Evolutionary conservation across 73 alveolate species (phyloP), one percentile per base, ranked within the genome.

Genomic region (Paramecium pentaurelia): DNA sequence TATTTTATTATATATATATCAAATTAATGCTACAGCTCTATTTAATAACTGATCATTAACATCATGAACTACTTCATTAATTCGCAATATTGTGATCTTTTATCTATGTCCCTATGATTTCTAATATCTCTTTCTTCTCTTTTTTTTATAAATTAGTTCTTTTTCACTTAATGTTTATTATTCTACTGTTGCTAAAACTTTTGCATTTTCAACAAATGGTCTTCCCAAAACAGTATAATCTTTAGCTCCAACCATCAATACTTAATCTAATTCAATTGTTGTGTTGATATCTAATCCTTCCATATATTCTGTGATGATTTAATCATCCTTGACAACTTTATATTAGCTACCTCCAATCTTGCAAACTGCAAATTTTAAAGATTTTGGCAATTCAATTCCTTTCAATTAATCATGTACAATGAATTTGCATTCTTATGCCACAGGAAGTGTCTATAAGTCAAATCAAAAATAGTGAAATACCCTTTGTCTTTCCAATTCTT

Each of bases 201-300:
- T 77, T 18, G 97, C 97, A 45, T 93, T 86, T 64, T 64, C 97
- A 1, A 96, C 97, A 36, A 86, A 32, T 37, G 99, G 99, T 51
- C 99, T 86, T 9, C 99, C 99, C 37, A 96, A 68, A 11, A 95
- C 36, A 22, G 99, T 96, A 59, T 95, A 96, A 68, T 95, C 96
- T 42, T 89, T 58, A 44, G 99, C 92, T 60, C 98, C 99, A 34
- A 96, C 75, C 83, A 96, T 59, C 58, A 94, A 80, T 25, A 96
- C 97, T 51, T 88, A 73, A 59, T 95, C 97, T 20, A 96, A 73
- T 20, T 58, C 96, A 20, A 96, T 80, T 93, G 92, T 87, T 45
- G 89, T 40, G 11, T 97, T 97, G 3, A 94, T 95, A 20, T 92
- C 95, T 51, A 88, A 92, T 42, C 94, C 93, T 9, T 85, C 94